phyloP scores from a whole-genome alignment of 768 basidiomycete genomes.

The Floccularia luteovirens region DNA sequence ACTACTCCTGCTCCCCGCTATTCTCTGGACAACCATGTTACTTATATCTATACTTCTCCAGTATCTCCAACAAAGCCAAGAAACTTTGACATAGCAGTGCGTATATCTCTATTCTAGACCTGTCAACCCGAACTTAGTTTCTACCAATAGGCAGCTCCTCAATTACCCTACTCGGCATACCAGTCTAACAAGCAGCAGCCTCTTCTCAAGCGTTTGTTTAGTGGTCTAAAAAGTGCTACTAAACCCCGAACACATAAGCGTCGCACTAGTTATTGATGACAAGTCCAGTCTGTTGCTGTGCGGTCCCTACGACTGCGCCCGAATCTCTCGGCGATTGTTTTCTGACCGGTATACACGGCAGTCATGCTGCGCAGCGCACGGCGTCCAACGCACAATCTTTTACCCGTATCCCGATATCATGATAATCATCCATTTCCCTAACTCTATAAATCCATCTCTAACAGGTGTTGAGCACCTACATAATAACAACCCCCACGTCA shows the following conservation, averaged over 20 bases:
- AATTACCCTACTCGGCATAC: constrained; percentile 9
- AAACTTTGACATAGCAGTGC: not conserved
- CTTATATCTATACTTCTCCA: not conserved
- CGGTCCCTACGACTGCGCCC: too few relatives aligned
- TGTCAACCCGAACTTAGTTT: not conserved
- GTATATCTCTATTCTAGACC: not conserved
- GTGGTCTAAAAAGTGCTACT: constrained; percentile 7
- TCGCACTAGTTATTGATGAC: not conserved
- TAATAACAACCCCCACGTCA: too few relatives aligned
- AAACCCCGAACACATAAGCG: constrained; percentile 3
- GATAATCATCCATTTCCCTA: too few relatives aligned
- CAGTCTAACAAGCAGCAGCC: constrained; percentile 8
- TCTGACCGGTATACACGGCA: too few relatives aligned
- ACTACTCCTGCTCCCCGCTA: constrained; percentile 7
- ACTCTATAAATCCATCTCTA: too few relatives aligned
- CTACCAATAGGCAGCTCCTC: constrained; percentile 4
- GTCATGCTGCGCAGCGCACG: not conserved
- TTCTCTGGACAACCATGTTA: constrained; percentile 1
- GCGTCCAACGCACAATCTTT: too few relatives aligned
- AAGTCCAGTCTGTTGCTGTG: too few relatives aligned
- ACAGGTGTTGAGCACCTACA: too few relatives aligned
- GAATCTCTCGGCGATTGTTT: too few relatives aligned
- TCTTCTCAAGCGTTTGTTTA: constrained; percentile 12
- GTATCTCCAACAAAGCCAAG: not conserved
- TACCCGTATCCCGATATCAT: too few relatives aligned